Evolutionary conservation across 1,284 basidiomycete genomes (phyloP).

Genomic region (Rhodofomes roseus): DNA sequence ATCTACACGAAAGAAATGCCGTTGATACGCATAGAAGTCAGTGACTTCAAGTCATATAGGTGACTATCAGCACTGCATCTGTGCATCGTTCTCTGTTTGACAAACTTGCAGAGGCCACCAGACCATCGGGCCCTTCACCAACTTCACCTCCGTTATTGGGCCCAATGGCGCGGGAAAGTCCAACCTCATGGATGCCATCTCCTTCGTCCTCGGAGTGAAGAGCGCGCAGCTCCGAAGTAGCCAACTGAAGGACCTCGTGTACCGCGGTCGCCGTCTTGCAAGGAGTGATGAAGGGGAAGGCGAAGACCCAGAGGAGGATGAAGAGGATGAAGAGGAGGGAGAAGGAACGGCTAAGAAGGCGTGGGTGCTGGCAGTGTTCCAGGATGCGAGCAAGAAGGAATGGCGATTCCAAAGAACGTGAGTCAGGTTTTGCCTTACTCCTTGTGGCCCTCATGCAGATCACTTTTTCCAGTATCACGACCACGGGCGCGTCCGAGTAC

Average conservation of each 20-base stretch:
- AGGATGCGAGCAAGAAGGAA: slow-evolving; percentile 75
- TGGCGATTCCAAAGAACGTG: slow-evolving; percentile 91
- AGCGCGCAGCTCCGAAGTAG: slow-evolving; percentile 90
- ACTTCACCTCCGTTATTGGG: slow-evolving; percentile 95
- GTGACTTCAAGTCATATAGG: slow-evolving; percentile 93
- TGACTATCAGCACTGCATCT: neutral
- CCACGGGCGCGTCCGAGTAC: slow-evolving; percentile 85
- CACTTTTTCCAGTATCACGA: slow-evolving; percentile 64
- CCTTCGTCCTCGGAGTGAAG: slow-evolving; percentile 96
- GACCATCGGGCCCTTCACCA: slow-evolving; percentile 85
- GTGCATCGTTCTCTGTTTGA: neutral
- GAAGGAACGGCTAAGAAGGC: slow-evolving; percentile 88
- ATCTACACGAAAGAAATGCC: slow-evolving; percentile 46
- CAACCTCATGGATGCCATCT: slow-evolving; percentile 99
- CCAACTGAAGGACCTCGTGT: slow-evolving; percentile 93
- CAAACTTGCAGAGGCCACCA: slow-evolving; percentile 64
- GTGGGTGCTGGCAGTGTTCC: slow-evolving; percentile 92
- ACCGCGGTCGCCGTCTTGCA: slow-evolving; percentile 81
- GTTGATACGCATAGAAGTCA: slow-evolving; percentile 77
- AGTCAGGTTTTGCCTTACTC: slow-evolving; percentile 29
- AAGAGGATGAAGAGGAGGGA: slow-evolving; percentile 50
- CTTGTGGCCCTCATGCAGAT: neutral
- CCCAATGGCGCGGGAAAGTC: slow-evolving; percentile 99
- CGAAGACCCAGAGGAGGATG: slow-evolving; percentile 41
- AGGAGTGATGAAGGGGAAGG: slow-evolving; percentile 49